phyloP scores from a whole-genome alignment of 1,284 basidiomycete species.

The Trichosporon coremiiforme region DNA sequence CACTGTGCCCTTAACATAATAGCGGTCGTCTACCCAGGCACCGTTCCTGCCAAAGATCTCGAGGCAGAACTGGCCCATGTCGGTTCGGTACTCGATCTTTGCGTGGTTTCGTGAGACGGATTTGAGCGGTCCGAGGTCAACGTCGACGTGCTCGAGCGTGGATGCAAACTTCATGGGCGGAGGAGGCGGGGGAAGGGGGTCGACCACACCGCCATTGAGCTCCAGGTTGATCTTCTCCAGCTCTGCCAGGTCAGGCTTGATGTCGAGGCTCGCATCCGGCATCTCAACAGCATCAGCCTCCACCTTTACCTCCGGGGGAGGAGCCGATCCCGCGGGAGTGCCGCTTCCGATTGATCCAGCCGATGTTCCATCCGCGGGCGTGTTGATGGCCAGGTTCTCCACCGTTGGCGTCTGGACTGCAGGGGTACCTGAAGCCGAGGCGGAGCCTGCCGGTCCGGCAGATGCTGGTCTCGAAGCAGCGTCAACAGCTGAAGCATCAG shows the following conservation, averaged over 20 bases:
- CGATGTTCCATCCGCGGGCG: not conserved
- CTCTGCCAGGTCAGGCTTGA: constrained; percentile 27
- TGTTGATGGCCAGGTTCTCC: not conserved
- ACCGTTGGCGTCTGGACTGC: not conserved
- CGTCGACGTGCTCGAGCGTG: constrained; percentile 70
- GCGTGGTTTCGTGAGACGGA: constrained; percentile 96
- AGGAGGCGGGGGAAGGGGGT: constrained; percentile 43
- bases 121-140: constrained; percentile 95
- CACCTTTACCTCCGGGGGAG: not conserved
- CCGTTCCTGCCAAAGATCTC: constrained; percentile 93
- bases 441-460: not conserved
- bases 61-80: constrained; percentile 78
- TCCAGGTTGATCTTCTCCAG: not conserved
- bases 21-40: constrained; percentile 95
- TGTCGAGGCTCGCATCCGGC: constrained; percentile 20
- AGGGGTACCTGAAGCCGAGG: not conserved
- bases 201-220: constrained; percentile 5
- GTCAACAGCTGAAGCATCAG: not conserved
- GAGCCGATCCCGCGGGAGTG: not conserved
- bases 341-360: not conserved
- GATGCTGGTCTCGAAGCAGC: not conserved
- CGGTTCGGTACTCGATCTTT: constrained; percentile 71
- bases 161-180: constrained; percentile 34
- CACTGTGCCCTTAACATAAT: constrained; percentile 82
- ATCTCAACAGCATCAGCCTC: not conserved